Percentiles rank a stretch among this genome's conserved stretches.
Evolutionary conservation across 1,284 basidiomycete genomes (phyloP).

Genomic region (Austropuccinia psidii): DNA sequence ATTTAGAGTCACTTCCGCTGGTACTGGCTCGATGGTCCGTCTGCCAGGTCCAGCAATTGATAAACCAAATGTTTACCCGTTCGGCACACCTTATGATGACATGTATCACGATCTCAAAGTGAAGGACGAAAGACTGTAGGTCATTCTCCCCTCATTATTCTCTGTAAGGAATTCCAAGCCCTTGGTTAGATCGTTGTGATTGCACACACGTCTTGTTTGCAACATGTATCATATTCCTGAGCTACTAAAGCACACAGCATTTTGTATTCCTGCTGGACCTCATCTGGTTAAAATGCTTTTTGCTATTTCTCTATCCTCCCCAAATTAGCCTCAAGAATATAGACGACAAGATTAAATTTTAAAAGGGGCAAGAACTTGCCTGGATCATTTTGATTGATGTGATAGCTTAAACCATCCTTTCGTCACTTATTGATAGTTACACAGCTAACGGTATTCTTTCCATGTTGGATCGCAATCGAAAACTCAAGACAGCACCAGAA

Average conservation of each 20-base stretch:
- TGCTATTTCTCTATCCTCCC: too few species aligned
- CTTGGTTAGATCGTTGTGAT: neutral
- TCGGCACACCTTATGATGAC: conserved; percentile 95
- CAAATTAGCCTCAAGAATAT: too few species aligned
- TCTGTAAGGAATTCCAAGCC: neutral
- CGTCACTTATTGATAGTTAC: conserved; percentile 56
- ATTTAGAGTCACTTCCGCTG: conserved; percentile 82
- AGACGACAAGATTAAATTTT: too few species aligned
- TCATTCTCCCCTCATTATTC: conserved; percentile 38
- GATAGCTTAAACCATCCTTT: neutral
- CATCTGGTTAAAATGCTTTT: too few species aligned
- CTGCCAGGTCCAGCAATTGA: conserved; percentile 92
- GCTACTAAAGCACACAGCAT: too few species aligned
- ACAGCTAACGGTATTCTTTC: conserved; percentile 91
- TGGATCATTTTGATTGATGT: neutral
- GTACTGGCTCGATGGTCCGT: conserved; percentile 93
- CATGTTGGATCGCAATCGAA: conserved; percentile 94
- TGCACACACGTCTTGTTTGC: neutral
- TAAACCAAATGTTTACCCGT: conserved; percentile 93
- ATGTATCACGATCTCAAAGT: conserved; percentile 87
- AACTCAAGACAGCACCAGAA: conserved; percentile 85
- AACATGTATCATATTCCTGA: too few species aligned
- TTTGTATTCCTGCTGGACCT: too few species aligned
- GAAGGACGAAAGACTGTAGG: conserved; percentile 78
- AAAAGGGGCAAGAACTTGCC: too few species aligned